A percentile compares a stretch with the other conserved stretches of the same genome.
Evolutionary conservation across 257 asterid species (phyloP).

Genomic region (Solanum boliviense): DNA sequence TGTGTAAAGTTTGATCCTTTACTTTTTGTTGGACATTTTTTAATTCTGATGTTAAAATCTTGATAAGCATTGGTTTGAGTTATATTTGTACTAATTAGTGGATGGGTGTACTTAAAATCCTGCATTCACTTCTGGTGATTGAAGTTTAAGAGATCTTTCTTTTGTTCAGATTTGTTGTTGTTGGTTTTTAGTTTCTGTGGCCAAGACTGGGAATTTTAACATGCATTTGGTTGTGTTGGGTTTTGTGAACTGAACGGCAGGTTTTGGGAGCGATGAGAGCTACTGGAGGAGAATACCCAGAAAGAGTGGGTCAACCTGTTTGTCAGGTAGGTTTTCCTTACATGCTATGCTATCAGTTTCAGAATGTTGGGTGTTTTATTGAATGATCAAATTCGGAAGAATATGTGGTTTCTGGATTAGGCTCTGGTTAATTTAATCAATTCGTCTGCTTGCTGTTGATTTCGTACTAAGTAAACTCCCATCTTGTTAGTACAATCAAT

Average conservation of each 20-base stretch:
- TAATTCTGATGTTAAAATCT: background rate
- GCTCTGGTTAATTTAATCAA: background rate
- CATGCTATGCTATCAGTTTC: background rate
- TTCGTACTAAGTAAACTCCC: background rate
- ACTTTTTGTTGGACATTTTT: slow-evolving; percentile 1
- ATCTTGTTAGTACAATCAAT: background rate
- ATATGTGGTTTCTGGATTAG: background rate
- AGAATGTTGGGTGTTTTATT: background rate
- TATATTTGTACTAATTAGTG: background rate
- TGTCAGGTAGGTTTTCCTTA: slow-evolving; percentile 50
- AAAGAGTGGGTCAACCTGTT: slow-evolving; percentile 65
- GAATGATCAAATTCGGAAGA: background rate
- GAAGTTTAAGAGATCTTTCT: background rate
- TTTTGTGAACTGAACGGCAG: slow-evolving; percentile 21
- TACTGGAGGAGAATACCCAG: slow-evolving; percentile 64
- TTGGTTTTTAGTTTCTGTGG: background rate
- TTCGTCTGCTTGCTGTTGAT: background rate
- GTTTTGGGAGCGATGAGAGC: slow-evolving; percentile 61
- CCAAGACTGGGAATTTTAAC: slow-evolving; percentile 1
- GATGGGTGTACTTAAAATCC: background rate
- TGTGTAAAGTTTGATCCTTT: background rate
- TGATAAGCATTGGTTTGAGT: background rate
- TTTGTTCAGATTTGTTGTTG: background rate
- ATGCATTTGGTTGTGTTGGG: slow-evolving; percentile 11
- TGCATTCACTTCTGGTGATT: background rate